These are phyloP conservation scores for Fusarium nelsonii DNA, from an alignment of 2,329 filamentous ascomycete species.

Conservation along the genomic window DNA sequence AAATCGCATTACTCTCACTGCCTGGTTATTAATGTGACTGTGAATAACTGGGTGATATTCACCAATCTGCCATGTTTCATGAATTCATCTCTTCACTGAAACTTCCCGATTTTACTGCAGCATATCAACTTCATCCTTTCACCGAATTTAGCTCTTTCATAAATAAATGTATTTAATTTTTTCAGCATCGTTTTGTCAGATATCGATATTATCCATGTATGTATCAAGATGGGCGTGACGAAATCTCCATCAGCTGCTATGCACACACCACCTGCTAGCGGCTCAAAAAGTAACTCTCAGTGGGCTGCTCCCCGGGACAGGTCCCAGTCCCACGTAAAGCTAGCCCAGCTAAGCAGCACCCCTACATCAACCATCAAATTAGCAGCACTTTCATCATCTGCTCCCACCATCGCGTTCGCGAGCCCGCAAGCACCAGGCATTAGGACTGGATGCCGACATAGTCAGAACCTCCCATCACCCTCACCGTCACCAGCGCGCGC, in stretches of 20 bases:
- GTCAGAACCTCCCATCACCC: conserved; percentile 4
- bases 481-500: conserved; percentile 18
- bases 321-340: neutral
- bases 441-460: neutral
- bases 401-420: conserved; percentile 23
- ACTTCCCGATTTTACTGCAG: neutral
- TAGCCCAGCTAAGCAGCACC: conserved; percentile 12
- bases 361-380: conserved; percentile 20
- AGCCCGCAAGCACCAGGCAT: conserved; percentile 21
- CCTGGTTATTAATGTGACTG: neutral
- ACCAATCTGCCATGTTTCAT: neutral
- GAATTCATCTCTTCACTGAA: neutral
- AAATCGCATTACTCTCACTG: neutral
- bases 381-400: conserved; percentile 8
- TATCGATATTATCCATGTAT: neutral
- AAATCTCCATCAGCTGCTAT: conserved; percentile 4
- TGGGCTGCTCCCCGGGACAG: neutral
- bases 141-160: neutral
- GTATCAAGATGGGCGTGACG: neutral
- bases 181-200: neutral
- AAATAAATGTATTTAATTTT: neutral
- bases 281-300: neutral
- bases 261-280: conserved; percentile 20
- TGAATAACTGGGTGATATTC: neutral
- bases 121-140: neutral